Percentiles rank a stretch among this genome's conserved stretches.
Conservation (phyloP, 257 asterid genomes). For the Solanum chiquidenum region DNA sequence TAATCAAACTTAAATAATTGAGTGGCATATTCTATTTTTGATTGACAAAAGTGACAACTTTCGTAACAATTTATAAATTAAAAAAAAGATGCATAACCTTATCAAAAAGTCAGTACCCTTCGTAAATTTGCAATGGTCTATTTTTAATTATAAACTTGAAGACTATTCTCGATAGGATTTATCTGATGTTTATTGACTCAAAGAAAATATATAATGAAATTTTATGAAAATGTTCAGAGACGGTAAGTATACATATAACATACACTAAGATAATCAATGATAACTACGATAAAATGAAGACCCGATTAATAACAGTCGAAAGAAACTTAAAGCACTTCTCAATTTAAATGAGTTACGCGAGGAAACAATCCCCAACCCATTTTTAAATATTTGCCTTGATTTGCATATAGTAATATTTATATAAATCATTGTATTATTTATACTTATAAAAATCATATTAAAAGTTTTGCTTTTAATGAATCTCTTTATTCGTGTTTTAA, state of each 20-base stretch:
- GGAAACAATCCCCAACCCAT: not conserved
- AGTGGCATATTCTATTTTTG: not conserved
- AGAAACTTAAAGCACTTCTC: not conserved
- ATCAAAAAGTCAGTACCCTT: not conserved
- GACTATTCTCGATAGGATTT: not conserved
- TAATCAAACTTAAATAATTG: not conserved
- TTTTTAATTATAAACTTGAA: not conserved
- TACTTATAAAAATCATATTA: too few relatives aligned
- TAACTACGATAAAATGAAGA: not conserved
- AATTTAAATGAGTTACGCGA: too few relatives aligned
- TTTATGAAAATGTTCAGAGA: not conserved
- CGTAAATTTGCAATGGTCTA: not conserved
- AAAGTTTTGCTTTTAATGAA: too few relatives aligned
- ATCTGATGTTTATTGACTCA: too few relatives aligned
- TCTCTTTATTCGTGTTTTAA: too few relatives aligned
- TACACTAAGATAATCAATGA: not conserved
- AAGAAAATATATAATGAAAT: not conserved
- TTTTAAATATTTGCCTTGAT: too few relatives aligned
- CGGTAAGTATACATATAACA: not conserved
- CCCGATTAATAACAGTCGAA: rapidly evolving
- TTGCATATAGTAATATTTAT: too few relatives aligned
- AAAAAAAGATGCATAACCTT: not conserved
- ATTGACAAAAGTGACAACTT: not conserved
- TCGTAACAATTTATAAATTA: not conserved
- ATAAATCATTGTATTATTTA: too few relatives aligned